Percentiles rank a stretch among this genome's conserved stretches.
Conservation (phyloP, 2,329 filamentous ascomycete genomes). For the Zasmidium citrigriseum region DNA sequence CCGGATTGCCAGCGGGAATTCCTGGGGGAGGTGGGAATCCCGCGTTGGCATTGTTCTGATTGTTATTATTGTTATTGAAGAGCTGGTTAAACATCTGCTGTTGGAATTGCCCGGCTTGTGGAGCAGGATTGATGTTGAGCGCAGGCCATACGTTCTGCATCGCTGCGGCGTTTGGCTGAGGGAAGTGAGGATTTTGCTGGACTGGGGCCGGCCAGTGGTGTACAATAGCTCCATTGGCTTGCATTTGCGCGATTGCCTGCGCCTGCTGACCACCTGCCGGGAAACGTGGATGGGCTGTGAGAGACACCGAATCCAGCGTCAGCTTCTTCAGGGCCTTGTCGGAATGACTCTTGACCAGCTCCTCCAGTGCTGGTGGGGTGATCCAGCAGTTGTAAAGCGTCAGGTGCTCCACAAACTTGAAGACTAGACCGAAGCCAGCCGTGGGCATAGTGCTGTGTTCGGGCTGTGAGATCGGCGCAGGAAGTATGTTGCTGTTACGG, state of each 20-base stretch:
- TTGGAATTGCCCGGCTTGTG: background rate
- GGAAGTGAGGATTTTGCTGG: background rate
- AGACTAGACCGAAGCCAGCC: constrained; percentile 27
- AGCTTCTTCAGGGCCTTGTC: constrained; percentile 53
- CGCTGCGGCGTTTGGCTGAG: background rate
- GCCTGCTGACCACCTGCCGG: constrained; percentile 11
- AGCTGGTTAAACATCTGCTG: background rate
- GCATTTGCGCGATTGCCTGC: constrained; percentile 10
- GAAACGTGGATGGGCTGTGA: constrained; percentile 51
- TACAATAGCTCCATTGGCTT: background rate
- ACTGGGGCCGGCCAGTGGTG: too few species aligned
- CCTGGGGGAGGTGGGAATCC: background rate
- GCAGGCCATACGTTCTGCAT: background rate
- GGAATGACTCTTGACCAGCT: constrained; percentile 54
- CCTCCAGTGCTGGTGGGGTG: constrained; percentile 58
- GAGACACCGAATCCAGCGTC: constrained; percentile 64
- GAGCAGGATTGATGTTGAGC: background rate
- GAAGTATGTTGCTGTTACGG: constrained; percentile 63
- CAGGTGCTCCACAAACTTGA: constrained; percentile 60
- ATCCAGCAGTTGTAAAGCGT: constrained; percentile 71
- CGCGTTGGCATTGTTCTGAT: too few species aligned
- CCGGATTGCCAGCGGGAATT: background rate
- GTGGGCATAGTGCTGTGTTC: constrained; percentile 22
- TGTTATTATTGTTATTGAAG: background rate
- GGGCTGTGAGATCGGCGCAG: constrained; percentile 55